Evolutionary conservation across 1,139 yeast species (phyloP).

Genomic region (Kodamaea plutei): DNA sequence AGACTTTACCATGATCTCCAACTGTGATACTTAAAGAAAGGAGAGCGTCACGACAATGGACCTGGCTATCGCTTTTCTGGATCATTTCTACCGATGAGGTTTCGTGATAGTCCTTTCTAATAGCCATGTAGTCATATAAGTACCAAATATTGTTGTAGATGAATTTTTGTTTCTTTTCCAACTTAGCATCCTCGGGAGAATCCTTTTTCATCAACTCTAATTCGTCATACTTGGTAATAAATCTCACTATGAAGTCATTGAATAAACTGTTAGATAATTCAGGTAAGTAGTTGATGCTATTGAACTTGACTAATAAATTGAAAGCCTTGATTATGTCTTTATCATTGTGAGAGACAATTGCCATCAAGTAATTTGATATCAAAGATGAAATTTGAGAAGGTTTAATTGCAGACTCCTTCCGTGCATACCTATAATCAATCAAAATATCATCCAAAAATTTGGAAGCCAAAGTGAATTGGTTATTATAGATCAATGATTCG

Average conservation of each 20-base stretch:
- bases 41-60: slow-evolving; percentile 28
- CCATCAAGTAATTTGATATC: slow-evolving; percentile 29
- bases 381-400: slow-evolving; percentile 27
- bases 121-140: slow-evolving; percentile 32
- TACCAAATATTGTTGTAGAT: slow-evolving; percentile 26
- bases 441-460: slow-evolving; percentile 49
- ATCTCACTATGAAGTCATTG: slow-evolving; percentile 29
- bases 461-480: slow-evolving; percentile 48
- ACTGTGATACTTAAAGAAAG: slow-evolving; percentile 31
- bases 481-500: slow-evolving; percentile 47
- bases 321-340: slow-evolving; percentile 22
- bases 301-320: slow-evolving; percentile 28
- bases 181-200: neutral
- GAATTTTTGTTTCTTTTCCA: no score
- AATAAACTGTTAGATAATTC: slow-evolving; percentile 32
- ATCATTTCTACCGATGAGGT: slow-evolving; percentile 5
- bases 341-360: slow-evolving; percentile 18
- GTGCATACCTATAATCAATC: slow-evolving; percentile 23
- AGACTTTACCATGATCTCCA: slow-evolving; percentile 35
- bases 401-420: slow-evolving; percentile 13
- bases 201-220: slow-evolving; percentile 11
- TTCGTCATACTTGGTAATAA: slow-evolving; percentile 19
- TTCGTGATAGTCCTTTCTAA: slow-evolving; percentile 35
- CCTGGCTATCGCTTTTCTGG: slow-evolving; percentile 2
- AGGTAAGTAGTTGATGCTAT: slow-evolving; percentile 32